These are phyloP conservation scores for Stephanodiscus minutulus DNA, from an alignment of 108 stramenopile genomes.

Conservation along the genomic window DNA sequence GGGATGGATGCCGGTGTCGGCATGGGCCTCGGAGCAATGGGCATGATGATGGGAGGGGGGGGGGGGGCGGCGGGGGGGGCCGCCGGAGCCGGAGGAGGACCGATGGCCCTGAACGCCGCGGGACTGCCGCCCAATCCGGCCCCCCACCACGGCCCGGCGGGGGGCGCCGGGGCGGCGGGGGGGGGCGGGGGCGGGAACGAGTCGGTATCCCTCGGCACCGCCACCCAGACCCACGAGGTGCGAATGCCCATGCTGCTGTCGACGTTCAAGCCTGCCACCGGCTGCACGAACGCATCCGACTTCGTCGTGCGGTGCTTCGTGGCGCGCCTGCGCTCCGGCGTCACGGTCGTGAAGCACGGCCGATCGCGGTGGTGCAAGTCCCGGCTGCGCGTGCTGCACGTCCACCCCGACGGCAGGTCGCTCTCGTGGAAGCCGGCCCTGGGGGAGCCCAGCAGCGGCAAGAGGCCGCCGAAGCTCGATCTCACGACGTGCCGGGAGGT, in stretches of 20 bases:
- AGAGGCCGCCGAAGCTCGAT: constrained; percentile 86
- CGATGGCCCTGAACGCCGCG: constrained; percentile 17
- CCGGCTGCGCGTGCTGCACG: constrained; percentile 81
- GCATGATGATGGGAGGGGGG: neutral
- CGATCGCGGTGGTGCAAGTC: constrained; percentile 89
- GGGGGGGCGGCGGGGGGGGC: neutral
- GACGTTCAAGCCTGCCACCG: constrained; percentile 89
- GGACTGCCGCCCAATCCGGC: neutral
- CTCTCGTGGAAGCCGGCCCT: constrained; percentile 87
- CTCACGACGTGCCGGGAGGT: constrained; percentile 82
- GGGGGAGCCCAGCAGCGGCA: constrained; percentile 76
- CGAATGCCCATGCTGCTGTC: constrained; percentile 88
- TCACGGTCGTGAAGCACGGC: constrained; percentile 90
- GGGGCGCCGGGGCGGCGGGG: neutral
- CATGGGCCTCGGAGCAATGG: too few relatives aligned
- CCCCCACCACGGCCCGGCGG: constrained; percentile 3
- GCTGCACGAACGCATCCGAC: constrained; percentile 91
- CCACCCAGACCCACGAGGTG: constrained; percentile 87
- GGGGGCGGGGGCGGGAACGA: constrained; percentile 20
- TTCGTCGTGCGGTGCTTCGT: constrained; percentile 93
- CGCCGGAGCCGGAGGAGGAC: too few relatives aligned
- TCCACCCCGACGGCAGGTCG: constrained; percentile 85
- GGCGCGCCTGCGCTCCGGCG: constrained; percentile 78
- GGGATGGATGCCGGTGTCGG: too few relatives aligned
- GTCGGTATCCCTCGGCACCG: constrained; percentile 70